Evolutionary conservation across 75 land plant genomes (phyloP), one percentile per base, ranked within the genome.

Genomic region (Pinus albicaulis): DNA sequence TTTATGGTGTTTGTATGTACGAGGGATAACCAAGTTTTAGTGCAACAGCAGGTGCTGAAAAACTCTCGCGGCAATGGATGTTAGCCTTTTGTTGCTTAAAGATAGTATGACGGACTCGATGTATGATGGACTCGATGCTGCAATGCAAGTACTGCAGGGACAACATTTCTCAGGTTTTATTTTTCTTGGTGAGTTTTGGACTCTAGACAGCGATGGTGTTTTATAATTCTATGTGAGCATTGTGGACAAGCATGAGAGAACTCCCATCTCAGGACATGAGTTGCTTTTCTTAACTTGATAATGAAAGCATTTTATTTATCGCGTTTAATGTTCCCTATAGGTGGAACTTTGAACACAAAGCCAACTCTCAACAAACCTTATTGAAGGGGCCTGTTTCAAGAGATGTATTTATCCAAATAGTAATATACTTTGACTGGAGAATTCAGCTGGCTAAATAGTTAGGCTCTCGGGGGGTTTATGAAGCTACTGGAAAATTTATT

Each of bases 11-110:
- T 19, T 68, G 23, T 19, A 68, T 41, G 52, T 41, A 7, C 23
- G 3, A 7, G 71, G n/a, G 24, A 36, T 68, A 41, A 38, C n/a
- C 10, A 4, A 68, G 38, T 20, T 38, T 68, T 68, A 41, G 2
- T 2, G 17, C 34, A 5, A 15, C 4, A 23, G 23, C 38, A 44
- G 71, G 23, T 36, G 12, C 52, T 41, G n/a, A 31, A 64, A 52
- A n/a, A 68, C 48, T 68, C 41, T 68, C 17, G 71, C 48, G n/a
- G 71, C 52, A 22, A 64, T 34, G 34, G 68, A 28, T 28, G 68
- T 36, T 20, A 17, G 68, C 31, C 41, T 31, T 5, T 16, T 64
- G 17, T 64, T 64, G 3, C 10, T 60, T 24, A 26, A 28, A 63
- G 66, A 28, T 63, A 28, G 36, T 63, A 63, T 14, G 36, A 63